phyloP scores from a whole-genome alignment of 2,329 filamentous ascomycete genomes.

The Clonostachys byssicola region DNA sequence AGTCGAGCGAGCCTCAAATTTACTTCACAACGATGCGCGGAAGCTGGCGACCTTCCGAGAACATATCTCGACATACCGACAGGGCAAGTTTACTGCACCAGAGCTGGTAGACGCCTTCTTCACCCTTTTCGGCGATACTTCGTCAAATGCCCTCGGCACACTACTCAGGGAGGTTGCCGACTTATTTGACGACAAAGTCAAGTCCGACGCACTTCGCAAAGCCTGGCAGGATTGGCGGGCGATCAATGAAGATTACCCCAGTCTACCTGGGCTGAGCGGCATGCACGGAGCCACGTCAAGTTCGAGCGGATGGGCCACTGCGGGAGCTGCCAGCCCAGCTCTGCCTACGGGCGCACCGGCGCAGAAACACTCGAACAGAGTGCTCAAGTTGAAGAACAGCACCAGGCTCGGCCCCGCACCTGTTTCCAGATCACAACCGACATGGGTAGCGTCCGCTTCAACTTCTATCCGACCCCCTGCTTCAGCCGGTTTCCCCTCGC shows the following conservation, averaged over 20 bases:
- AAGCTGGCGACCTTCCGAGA: slow-evolving; percentile 77
- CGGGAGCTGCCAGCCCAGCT: slow-evolving; percentile 52
- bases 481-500: slow-evolving; percentile 30
- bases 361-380: slow-evolving; percentile 47
- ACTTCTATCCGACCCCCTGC: slow-evolving; percentile 9
- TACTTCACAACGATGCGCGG: slow-evolving; percentile 70
- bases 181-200: slow-evolving; percentile 79
- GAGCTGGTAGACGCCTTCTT: slow-evolving; percentile 87
- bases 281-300: slow-evolving; percentile 57
- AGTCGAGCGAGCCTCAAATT: slow-evolving; percentile 75
- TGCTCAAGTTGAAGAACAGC: slow-evolving; percentile 57
- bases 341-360: slow-evolving; percentile 28
- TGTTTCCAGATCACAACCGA: background rate
- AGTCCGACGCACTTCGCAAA: slow-evolving; percentile 69
- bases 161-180: slow-evolving; percentile 89
- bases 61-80: slow-evolving; percentile 75
- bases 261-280: slow-evolving; percentile 71
- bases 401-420: slow-evolving; percentile 30
- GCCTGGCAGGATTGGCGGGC: slow-evolving; percentile 96
- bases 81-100: slow-evolving; percentile 62
- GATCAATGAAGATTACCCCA: slow-evolving; percentile 93
- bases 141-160: slow-evolving; percentile 78
- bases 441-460: slow-evolving; percentile 1
- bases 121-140: slow-evolving; percentile 73
- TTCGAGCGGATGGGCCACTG: slow-evolving; percentile 56